Evolutionary conservation across 208 protist species (phyloP), one percentile per base, ranked within the genome.

Genomic region (Phytomonas sp.): DNA sequence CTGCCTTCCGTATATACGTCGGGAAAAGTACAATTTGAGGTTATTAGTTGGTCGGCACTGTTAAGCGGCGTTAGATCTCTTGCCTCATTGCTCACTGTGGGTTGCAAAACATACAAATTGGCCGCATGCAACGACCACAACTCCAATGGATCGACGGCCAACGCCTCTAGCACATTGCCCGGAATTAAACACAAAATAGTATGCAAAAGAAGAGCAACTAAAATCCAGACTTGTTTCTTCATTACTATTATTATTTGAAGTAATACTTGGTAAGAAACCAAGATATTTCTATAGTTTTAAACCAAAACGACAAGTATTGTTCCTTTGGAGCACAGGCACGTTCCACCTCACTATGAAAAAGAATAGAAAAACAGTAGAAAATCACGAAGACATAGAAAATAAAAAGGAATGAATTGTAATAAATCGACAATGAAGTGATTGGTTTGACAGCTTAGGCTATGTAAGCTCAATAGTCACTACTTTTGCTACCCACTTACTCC

Each of bases 161-260:
- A 51, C 9, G 40, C 40, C 40, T 3, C 13, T 17, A 51, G 3
- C 4, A 3, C 20, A 51, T 51, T 15, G 40, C 40, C 40, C 13
- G 20, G 40, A 17, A 51, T 3, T 17, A 51, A 51, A 17, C 40
- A 51, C 20, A 51, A 51, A 51, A 51, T 6, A 51, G 9, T 51
- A 51, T 20, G 9, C 13, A 51, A 51, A 51, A 51, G 3, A 43
- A 40, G 9, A n/a, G 13, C 36, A 64, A 64, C 23, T 23, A 17
- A 40, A 64, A 40, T 64, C 36, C 9, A 43, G 31, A 17, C 13
- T 64, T n/a, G 11, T 17, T 43, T 64, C 23, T 6, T 62, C 37
- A 68, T 68, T 68, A 66, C 3, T 68, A 62, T 68, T 66, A n/a
- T 68, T 68, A 68, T 62, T 68, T 51, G 2, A 34, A 5, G 6